phyloP scores from a whole-genome alignment of 768 basidiomycete species.

The Pleurotus cornucopiae region DNA sequence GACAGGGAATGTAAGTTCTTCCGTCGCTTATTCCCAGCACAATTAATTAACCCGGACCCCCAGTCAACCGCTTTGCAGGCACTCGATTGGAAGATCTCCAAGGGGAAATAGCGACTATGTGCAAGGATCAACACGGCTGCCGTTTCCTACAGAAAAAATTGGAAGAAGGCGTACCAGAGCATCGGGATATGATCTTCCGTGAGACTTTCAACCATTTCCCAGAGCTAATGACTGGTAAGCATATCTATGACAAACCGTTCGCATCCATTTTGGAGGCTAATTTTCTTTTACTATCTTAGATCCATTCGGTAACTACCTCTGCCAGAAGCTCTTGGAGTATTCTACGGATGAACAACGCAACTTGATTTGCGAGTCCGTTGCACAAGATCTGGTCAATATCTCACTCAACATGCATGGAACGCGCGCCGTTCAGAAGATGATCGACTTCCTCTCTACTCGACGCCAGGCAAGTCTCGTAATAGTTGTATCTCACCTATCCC shows the following conservation, averaged over 20 bases:
- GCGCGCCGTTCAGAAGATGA: constrained; percentile 99
- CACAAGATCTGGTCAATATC: constrained; percentile 95
- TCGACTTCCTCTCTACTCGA: constrained; percentile 94
- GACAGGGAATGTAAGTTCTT: constrained; percentile 70
- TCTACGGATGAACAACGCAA: constrained; percentile 97
- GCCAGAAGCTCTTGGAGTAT: constrained; percentile 95
- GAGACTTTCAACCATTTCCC: constrained; percentile 98
- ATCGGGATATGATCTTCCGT: constrained; percentile 98
- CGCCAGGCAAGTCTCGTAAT: constrained; percentile 68
- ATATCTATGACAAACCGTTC: neutral
- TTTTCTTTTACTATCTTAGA: constrained; percentile 40
- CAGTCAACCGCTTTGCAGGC: constrained; percentile 96
- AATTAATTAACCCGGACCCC: neutral
- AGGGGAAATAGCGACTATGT: constrained; percentile 89
- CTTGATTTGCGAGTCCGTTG: constrained; percentile 95
- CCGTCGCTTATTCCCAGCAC: neutral
- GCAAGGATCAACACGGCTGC: constrained; percentile 99
- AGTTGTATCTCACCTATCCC: constrained; percentile 31
- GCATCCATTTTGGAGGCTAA: constrained; percentile 5
- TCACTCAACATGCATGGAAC: constrained; percentile 99
- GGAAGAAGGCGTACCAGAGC: constrained; percentile 92
- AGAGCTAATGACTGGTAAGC: constrained; percentile 92
- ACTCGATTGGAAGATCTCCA: constrained; percentile 93
- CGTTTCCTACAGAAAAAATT: constrained; percentile 98
- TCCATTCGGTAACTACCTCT: constrained; percentile 98